Base-by-base conservation (phyloP, 768 basidiomycete genomes). In the Stropharia rugosoannulata region DNA sequence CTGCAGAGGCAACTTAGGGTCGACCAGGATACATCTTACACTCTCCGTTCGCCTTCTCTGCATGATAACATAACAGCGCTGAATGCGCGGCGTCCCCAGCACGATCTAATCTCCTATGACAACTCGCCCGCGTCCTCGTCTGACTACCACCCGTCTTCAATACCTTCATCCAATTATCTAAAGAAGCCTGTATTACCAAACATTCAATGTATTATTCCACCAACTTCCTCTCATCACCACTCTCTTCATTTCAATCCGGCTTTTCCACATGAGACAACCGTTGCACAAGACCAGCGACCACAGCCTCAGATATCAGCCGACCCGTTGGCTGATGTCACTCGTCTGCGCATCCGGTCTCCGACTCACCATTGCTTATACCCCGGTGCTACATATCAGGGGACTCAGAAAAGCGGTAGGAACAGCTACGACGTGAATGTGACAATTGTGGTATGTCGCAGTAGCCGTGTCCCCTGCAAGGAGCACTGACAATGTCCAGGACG, bases 371-470 rank as follows among this genome's bases (percentile, higher is more conserved):
- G 88, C 68, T 78, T 93, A 9, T 92, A 95, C 71, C 89, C 95
- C 29, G 96, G 96, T 2, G 89, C 93, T 39, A 79, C 82, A 13
- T 98, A 95, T 70, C 80, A 85, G 57, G 96, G 96, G 2, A 94
- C 92, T 0, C 96, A 98, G 74, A 93, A 94, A 75, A 91, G 89
- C 59, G 96, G 95, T 3, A 81, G 93, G 62, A 95, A 90, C 68
- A 90, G 89, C 66, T 98, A 98, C 77, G 93, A 96, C 59, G 96
- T 98, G 40, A 89, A 85, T 64, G 93, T 98, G 54, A 89, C 88
- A 54, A 90, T 98, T 51, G 84, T 93, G 69, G 93, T 96, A 71
- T 66, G 93, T 85, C 25, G 50, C 66, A 44, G 50, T 54, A 55
- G 55, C 46, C 13, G 15, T 6, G 27, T 46, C 40, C 48, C 37